A percentile compares a stretch with the other conserved stretches of the same genome.
phyloP scores from a whole-genome alignment of 345 rosid genomes.

The Syzygium oleosum region DNA sequence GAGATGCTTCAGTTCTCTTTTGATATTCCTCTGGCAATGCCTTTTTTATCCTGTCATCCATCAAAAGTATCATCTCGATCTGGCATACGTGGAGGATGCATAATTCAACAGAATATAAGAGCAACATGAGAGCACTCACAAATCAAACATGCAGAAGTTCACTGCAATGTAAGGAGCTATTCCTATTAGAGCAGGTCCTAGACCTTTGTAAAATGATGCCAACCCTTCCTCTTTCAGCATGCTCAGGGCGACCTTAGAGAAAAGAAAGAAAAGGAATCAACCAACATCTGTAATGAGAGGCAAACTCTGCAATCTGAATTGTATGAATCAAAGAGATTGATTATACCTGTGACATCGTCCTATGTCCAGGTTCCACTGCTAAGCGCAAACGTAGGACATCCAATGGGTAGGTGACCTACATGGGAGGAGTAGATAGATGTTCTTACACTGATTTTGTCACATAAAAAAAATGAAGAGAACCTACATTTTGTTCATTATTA shows the following conservation, averaged over 20 bases:
- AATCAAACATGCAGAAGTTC: slow-evolving; percentile 86
- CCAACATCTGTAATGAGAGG: neutral
- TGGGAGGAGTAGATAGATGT: neutral
- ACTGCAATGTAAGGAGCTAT: slow-evolving; percentile 98
- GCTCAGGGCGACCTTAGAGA: slow-evolving; percentile 63
- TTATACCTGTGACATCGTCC: slow-evolving; percentile 80
- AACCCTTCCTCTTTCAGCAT: slow-evolving; percentile 95
- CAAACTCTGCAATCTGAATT: neutral
- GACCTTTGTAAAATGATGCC: slow-evolving; percentile 81
- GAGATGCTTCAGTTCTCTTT: slow-evolving; percentile 70
- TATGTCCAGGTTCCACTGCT: slow-evolving; percentile 88
- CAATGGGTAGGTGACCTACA: slow-evolving; percentile 86
- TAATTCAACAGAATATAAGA: neutral
- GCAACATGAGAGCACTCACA: slow-evolving; percentile 47
- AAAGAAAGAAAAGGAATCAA: slow-evolving; percentile 1
- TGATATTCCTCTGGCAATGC: slow-evolving; percentile 74
- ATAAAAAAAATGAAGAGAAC: neutral
- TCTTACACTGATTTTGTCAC: neutral
- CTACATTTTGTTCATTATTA: neutral
- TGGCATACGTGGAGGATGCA: neutral
- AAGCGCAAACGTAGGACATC: slow-evolving; percentile 89
- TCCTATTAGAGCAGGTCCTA: slow-evolving; percentile 89
- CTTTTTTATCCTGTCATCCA: slow-evolving; percentile 70
- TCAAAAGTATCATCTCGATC: neutral
- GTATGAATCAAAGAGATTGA: neutral